A percentile compares a stretch with the other conserved stretches of the same genome.
These are phyloP conservation scores for Kodamaea neixiangensis DNA, from an alignment of 805 yeast species.

Conservation along the genomic window DNA sequence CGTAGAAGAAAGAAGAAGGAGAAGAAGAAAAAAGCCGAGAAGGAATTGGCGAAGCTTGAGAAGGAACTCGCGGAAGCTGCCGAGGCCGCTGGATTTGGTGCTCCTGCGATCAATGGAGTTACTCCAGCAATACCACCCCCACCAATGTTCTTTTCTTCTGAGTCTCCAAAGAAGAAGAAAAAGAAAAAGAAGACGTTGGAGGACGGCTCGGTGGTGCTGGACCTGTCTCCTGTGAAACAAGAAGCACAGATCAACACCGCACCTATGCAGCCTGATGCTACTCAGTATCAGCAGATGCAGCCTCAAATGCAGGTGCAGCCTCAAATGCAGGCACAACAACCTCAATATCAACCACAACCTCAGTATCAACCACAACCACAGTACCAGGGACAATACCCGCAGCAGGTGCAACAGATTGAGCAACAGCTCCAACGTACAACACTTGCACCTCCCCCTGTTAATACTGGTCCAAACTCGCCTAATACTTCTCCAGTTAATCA, in stretches of 20 bases:
- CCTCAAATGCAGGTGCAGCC: constrained; percentile 15
- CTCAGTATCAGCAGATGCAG: constrained; percentile 10
- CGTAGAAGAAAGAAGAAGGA: constrained; percentile 18
- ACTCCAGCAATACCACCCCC: constrained; percentile 12
- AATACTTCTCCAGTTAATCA: background rate
- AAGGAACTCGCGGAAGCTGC: constrained; percentile 15
- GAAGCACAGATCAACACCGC: background rate
- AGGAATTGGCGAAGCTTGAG: constrained; percentile 11
- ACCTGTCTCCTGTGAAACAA: constrained; percentile 5
- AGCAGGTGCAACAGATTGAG: constrained; percentile 18
- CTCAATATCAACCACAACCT: constrained; percentile 2
- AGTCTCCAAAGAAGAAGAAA: constrained; percentile 15
- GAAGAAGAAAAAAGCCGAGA: constrained; percentile 19
- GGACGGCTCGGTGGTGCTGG: background rate
- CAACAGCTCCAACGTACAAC: constrained; percentile 12
- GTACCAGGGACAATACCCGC: constrained; percentile 16
- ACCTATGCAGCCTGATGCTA: background rate
- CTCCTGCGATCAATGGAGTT: constrained; percentile 5
- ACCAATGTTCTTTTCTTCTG: constrained; percentile 14
- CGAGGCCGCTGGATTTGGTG: constrained; percentile 11
- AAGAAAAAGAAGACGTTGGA: constrained; percentile 14
- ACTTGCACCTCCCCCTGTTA: constrained; percentile 4
- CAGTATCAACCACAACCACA: constrained; percentile 3
- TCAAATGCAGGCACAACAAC: background rate
- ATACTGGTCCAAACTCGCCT: background rate